Percentiles rank a stretch among this genome's conserved stretches.
These are phyloP conservation scores for Alternaria hordeiaustralica DNA, from an alignment of 2,329 filamentous ascomycete species.

Conservation along the genomic window DNA sequence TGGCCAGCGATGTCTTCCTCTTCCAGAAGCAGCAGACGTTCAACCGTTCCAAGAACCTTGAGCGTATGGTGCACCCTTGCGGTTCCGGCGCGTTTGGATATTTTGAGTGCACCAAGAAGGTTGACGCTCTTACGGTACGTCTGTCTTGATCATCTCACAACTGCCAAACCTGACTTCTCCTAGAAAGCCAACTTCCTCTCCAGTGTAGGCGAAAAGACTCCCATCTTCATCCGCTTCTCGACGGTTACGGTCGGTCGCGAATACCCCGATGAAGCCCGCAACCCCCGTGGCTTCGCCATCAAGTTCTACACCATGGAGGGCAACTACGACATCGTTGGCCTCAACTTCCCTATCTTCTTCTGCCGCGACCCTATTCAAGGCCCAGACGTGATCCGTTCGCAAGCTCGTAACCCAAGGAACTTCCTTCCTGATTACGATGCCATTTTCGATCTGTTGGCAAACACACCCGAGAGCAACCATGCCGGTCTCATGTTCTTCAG, in stretches of 20 bases:
- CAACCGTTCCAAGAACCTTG: conserved; percentile 62
- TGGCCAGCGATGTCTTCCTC: conserved; percentile 59
- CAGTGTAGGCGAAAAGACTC: conserved; percentile 51
- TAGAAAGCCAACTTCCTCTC: conserved; percentile 53
- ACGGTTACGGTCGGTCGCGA: conserved; percentile 54
- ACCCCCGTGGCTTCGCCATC: conserved; percentile 58
- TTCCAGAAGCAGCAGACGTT: conserved; percentile 64
- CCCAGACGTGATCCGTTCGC: conserved; percentile 57
- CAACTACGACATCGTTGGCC: conserved; percentile 58
- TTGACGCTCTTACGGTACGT: conserved; percentile 40
- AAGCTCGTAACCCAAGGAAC: conserved; percentile 56
- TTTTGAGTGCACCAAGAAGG: conserved; percentile 54
- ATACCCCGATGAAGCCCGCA: conserved; percentile 54
- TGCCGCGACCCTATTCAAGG: conserved; percentile 57
- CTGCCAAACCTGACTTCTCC: not conserved
- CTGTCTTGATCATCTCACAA: not conserved
- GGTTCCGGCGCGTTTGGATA: conserved; percentile 56
- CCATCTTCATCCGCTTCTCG: conserved; percentile 54
- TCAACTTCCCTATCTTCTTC: conserved; percentile 60
- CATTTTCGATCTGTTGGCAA: conserved; percentile 58
- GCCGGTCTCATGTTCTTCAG: conserved; percentile 59
- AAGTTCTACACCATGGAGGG: conserved; percentile 59
- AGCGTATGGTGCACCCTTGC: conserved; percentile 52
- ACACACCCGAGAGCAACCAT: conserved; percentile 57
- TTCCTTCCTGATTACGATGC: conserved; percentile 59